Evolutionary conservation across 208 protist genomes (phyloP).

Genomic region (Acanthamoeba sp.): DNA sequence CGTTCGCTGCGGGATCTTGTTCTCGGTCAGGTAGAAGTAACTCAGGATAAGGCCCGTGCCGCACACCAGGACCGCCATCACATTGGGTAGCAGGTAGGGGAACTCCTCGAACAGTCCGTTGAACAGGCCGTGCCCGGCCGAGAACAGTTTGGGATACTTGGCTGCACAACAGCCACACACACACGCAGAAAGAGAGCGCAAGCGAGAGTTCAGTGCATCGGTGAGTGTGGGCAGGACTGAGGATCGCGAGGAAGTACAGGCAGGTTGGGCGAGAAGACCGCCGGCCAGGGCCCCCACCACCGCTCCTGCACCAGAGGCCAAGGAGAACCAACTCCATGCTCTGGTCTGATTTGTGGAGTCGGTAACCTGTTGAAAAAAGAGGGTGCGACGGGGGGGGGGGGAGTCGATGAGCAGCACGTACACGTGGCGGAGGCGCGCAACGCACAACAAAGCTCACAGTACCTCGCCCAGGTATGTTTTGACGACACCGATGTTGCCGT

Average conservation of each 20-base stretch:
- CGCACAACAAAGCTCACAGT: not conserved
- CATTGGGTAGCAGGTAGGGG: constrained; percentile 32
- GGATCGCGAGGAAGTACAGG: not conserved
- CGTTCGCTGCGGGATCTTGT: not conserved
- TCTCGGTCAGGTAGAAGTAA: constrained; percentile 38
- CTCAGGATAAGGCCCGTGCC: constrained; percentile 3
- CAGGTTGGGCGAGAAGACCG: constrained; percentile 28
- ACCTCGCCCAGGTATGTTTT: constrained; percentile 46
- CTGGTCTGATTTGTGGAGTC: constrained; percentile 31
- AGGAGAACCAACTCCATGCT: constrained; percentile 50
- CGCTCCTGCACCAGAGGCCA: not conserved
- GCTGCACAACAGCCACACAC: not conserved
- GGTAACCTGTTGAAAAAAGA: not conserved
- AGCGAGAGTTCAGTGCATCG: not conserved
- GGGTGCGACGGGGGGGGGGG: too few species aligned
- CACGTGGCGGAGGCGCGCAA: not conserved
- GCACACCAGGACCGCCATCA: not conserved
- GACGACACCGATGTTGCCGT: constrained; percentile 35
- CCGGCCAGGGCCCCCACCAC: constrained; percentile 9
- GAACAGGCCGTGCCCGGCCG: not conserved
- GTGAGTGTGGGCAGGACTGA: not conserved
- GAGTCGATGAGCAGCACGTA: too few species aligned
- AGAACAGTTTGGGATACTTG: constrained; percentile 29
- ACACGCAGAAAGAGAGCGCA: not conserved
- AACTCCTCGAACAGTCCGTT: constrained; percentile 30